Conservation (phyloP, 192 early-diverging fungal genomes). For the Allomyces macrogynus region DNA sequence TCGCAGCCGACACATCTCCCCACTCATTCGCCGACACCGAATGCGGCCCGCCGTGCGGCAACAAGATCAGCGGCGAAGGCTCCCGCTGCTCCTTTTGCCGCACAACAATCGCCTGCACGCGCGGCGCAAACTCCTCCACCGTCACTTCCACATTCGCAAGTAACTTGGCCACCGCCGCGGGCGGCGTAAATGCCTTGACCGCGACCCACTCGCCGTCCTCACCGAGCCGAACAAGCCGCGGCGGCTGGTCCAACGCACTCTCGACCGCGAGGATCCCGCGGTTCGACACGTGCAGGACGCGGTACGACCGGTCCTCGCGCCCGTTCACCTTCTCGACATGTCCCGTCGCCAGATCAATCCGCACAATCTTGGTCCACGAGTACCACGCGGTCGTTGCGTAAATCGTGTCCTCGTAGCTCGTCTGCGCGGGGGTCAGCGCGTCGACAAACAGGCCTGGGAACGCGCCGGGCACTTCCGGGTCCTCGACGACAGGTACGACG, state of each 20-base stretch:
- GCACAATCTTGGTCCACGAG: not conserved
- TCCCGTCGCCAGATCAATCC: slow-evolving; percentile 22
- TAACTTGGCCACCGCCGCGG: too few relatives aligned
- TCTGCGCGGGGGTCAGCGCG: slow-evolving; percentile 18
- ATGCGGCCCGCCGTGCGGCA: slow-evolving; percentile 69
- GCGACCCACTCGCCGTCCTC: too few relatives aligned
- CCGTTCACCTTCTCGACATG: slow-evolving; percentile 7
- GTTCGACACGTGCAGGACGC: too few relatives aligned
- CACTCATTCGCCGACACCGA: slow-evolving; percentile 28
- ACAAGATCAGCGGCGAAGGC: slow-evolving; percentile 32
- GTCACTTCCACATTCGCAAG: too few relatives aligned
- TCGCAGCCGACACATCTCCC: slow-evolving; percentile 16
- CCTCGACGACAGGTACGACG: slow-evolving; percentile 18
- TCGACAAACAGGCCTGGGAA: slow-evolving; percentile 54
- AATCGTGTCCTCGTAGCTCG: slow-evolving; percentile 1
- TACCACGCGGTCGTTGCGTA: not conserved
- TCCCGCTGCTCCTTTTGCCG: slow-evolving; percentile 7
- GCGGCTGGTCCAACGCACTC: too few relatives aligned
- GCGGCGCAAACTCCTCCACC: too few relatives aligned
- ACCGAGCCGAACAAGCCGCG: too few relatives aligned
- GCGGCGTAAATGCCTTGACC: too few relatives aligned
- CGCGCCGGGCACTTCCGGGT: slow-evolving; percentile 12
- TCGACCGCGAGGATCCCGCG: too few relatives aligned
- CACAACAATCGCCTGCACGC: slow-evolving; percentile 16
- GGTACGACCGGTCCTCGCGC: not conserved